Evolutionary conservation across 441 rosid genomes (phyloP).

Genomic region (Metrosideros polymorpha): DNA sequence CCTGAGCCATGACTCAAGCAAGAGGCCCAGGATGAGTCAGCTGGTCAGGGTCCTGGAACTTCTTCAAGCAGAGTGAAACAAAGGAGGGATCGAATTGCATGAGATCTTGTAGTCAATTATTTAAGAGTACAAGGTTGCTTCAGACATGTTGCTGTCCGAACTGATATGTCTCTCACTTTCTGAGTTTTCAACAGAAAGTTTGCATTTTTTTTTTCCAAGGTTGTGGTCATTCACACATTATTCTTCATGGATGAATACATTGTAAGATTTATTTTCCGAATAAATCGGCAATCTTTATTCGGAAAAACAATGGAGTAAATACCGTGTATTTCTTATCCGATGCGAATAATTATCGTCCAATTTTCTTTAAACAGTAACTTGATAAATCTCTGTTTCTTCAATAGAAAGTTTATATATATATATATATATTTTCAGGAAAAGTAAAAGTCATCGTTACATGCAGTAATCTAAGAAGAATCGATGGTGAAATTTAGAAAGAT

Average conservation of each 20-base stretch:
- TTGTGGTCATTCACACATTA: not conserved
- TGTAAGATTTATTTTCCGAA: not conserved
- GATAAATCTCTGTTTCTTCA: not conserved
- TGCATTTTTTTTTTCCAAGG: not conserved
- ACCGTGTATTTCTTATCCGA: not conserved
- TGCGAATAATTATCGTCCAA: too few species aligned
- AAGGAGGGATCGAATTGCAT: not conserved
- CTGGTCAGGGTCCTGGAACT: not conserved
- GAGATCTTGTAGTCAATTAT: not conserved
- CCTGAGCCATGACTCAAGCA: not conserved
- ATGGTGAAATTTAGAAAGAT: not conserved
- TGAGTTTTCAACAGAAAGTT: not conserved
- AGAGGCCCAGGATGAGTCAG: not conserved
- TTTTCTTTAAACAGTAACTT: not conserved
- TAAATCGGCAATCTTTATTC: not conserved
- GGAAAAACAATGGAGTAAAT: not conserved
- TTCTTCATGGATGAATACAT: not conserved
- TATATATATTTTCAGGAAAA: too few species aligned
- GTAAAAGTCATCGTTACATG: too few species aligned
- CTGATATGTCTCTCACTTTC: not conserved
- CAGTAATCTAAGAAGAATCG: too few species aligned
- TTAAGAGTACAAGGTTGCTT: not conserved
- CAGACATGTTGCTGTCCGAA: not conserved
- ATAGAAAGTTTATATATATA: not conserved
- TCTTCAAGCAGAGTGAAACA: not conserved